Percentiles rank a stretch among this genome's conserved stretches.
Conservation (phyloP, 257 asterid species). For the Ligustrum vulgare region DNA sequence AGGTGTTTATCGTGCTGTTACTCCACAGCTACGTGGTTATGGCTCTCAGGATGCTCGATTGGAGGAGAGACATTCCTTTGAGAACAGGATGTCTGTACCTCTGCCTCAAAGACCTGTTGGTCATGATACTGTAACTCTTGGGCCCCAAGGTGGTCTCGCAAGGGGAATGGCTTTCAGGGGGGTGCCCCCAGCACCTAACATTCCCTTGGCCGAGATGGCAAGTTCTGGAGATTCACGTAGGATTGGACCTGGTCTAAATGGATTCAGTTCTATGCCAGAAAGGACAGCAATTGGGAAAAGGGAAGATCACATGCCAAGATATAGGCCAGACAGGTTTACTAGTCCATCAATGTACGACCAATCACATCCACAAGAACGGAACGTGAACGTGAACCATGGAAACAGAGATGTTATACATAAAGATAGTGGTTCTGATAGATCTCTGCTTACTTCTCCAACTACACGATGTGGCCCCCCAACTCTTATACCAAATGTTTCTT, state of each 20-base stretch:
- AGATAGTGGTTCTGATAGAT: constrained; percentile 28
- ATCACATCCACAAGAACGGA: constrained; percentile 16
- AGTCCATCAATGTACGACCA: constrained; percentile 9
- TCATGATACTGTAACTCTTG: constrained; percentile 14
- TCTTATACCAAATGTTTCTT: constrained; percentile 17
- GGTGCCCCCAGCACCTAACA: constrained; percentile 13
- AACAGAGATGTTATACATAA: constrained; percentile 23
- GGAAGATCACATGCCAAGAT: constrained; percentile 17
- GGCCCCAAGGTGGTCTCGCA: constrained; percentile 21
- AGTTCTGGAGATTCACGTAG: constrained; percentile 17
- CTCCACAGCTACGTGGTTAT: constrained; percentile 23
- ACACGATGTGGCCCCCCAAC: constrained; percentile 24
- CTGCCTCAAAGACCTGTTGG: constrained; percentile 7
- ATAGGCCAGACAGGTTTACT: constrained; percentile 5
- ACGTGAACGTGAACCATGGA: constrained; percentile 22
- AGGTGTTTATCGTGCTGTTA: constrained; percentile 15
- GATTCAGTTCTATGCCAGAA: constrained; percentile 18
- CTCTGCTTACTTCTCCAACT: constrained; percentile 36
- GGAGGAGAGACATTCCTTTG: constrained; percentile 18
- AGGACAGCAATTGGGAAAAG: constrained; percentile 8
- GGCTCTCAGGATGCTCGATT: constrained; percentile 26
- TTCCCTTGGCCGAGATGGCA: constrained; percentile 17
- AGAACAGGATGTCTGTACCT: constrained; percentile 22
- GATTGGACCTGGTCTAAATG: constrained; percentile 10
- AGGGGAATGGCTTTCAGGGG: constrained; percentile 23